A percentile compares a stretch with the other conserved stretches of the same genome.
phyloP scores from a whole-genome alignment of 1,284 basidiomycete genomes.

The Marasmius sp. region DNA sequence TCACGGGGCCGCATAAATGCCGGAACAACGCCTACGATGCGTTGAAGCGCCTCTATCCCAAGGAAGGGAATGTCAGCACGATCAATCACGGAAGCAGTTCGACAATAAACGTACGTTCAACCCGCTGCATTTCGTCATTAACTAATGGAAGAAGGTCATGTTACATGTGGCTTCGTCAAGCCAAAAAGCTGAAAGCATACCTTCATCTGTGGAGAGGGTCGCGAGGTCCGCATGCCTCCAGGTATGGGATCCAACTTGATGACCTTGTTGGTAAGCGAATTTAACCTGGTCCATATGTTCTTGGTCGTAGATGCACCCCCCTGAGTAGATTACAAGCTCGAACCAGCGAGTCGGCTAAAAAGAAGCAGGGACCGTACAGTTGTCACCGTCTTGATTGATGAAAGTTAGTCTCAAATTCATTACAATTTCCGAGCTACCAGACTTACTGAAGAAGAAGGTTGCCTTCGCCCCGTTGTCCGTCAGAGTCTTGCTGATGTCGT shows the following conservation, averaged over 20 bases:
- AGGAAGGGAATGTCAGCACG: not conserved
- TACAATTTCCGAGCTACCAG: not conserved
- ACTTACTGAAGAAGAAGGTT: constrained; percentile 58
- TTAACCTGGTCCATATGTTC: constrained; percentile 31
- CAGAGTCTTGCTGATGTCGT: constrained; percentile 40
- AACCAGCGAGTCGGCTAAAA: not conserved
- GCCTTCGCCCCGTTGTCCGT: constrained; percentile 39
- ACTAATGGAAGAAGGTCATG: constrained; percentile 16
- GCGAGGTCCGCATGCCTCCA: constrained; percentile 38
- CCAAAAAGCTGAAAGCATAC: constrained; percentile 20
- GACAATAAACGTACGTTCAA: constrained; percentile 7
- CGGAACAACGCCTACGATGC: constrained; percentile 30
- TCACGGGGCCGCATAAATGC: constrained; percentile 30
- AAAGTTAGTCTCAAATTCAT: not conserved
- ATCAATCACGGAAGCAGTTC: not conserved
- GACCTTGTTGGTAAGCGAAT: constrained; percentile 37
- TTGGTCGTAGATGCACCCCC: constrained; percentile 40
- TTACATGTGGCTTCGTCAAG: not conserved
- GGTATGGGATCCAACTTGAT: constrained; percentile 44
- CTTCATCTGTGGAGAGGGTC: constrained; percentile 33
- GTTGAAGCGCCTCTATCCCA: constrained; percentile 26
- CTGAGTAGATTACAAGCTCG: constrained; percentile 17
- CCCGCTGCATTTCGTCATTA: constrained; percentile 3
- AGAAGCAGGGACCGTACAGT: constrained; percentile 19
- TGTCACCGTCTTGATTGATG: constrained; percentile 20